Evolutionary conservation across 1,139 yeast genomes (phyloP).

Genomic region (Suhomyces wounanorum): DNA sequence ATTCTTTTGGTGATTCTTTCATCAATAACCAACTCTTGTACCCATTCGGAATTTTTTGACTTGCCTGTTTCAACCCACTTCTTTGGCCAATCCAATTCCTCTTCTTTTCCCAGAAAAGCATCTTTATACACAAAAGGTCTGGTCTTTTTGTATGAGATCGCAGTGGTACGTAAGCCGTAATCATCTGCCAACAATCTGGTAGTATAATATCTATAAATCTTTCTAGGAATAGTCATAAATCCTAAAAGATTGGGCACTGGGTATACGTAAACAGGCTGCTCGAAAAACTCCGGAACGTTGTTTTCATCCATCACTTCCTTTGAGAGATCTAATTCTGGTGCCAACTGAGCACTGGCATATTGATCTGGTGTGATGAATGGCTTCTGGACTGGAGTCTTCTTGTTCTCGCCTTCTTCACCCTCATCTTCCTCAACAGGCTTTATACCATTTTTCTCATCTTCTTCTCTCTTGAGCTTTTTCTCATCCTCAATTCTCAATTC

Average conservation of each 20-base stretch:
- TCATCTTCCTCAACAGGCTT: slow-evolving; percentile 21
- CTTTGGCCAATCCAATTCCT: slow-evolving; percentile 89
- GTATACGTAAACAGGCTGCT: slow-evolving; percentile 74
- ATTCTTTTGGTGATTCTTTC: slow-evolving; percentile 60
- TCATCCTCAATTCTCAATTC: slow-evolving; percentile 29
- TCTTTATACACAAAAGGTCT: slow-evolving; percentile 63
- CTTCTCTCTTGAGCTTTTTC: slow-evolving; percentile 18
- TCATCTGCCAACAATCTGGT: slow-evolving; percentile 72
- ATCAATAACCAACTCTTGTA: slow-evolving; percentile 71
- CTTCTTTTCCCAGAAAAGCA: slow-evolving; percentile 56
- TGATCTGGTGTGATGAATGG: slow-evolving; percentile 64
- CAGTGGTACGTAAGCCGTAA: slow-evolving; percentile 61
- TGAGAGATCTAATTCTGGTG: slow-evolving; percentile 57
- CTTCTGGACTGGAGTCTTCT: slow-evolving; percentile 51
- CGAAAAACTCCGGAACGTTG: slow-evolving; percentile 59
- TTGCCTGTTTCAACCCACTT: slow-evolving; percentile 77
- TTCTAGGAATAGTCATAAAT: slow-evolving; percentile 70
- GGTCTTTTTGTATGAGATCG: slow-evolving; percentile 55
- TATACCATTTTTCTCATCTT: slow-evolving; percentile 17
- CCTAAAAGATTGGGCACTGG: slow-evolving; percentile 80
- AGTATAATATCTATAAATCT: slow-evolving; percentile 78
- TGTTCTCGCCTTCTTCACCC: slow-evolving; percentile 21
- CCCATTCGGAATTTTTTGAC: slow-evolving; percentile 84
- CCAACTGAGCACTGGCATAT: slow-evolving; percentile 54
- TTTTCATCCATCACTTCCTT: slow-evolving; percentile 30